Base-by-base conservation (phyloP, 2,329 filamentous ascomycete species). In the Amauroascus niger region DNA sequence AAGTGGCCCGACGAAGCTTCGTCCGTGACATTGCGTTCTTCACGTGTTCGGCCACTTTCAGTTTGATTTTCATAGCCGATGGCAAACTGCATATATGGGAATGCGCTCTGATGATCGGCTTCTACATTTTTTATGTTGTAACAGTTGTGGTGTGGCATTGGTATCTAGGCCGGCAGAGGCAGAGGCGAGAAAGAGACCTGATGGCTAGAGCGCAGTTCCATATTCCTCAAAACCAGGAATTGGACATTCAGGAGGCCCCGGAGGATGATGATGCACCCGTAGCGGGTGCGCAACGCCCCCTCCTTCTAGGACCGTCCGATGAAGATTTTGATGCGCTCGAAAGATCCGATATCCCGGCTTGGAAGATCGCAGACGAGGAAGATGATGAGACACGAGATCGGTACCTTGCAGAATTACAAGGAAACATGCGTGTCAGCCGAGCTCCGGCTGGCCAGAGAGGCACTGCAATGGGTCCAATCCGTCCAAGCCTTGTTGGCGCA, bases 121-220 rank as follows among this genome's bases (percentile, higher is more conserved):
- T 94, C 66, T 98, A 98, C 67, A 61, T 84, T 43, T 86, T 95
- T 62, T 98, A 98, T 65, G 93, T 98, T 45, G 66, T 82, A 11
- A 83, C 89, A 55, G 93, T 98, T 9, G 87, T 97, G 14, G 77
- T 77, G 5, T 97, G 90, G 89, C 93, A 98, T 70, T 95, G 90
- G 86, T 86, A 84, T 71, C 74, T 85, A 14, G 81, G 80, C 35
- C 77, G 82, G 59, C 77, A 80, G 59, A 83, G 76, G 69, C 76
- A 76, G 40, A 76, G 76, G 55, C 78, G 80, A 53, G 79, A 83
- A 48, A 79, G 83, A 61, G 84, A 89, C 62, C 79, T 82, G 20
- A 81, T 84, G 46, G 84, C 87, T 51, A 79, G 89, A 56, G 82
- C 84, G 14, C 85, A 94, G 56, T 88, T 84, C 57, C 77, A 88